Conservation (phyloP, 2,329 filamentous ascomycete genomes). For the Clonostachys sp. region DNA sequence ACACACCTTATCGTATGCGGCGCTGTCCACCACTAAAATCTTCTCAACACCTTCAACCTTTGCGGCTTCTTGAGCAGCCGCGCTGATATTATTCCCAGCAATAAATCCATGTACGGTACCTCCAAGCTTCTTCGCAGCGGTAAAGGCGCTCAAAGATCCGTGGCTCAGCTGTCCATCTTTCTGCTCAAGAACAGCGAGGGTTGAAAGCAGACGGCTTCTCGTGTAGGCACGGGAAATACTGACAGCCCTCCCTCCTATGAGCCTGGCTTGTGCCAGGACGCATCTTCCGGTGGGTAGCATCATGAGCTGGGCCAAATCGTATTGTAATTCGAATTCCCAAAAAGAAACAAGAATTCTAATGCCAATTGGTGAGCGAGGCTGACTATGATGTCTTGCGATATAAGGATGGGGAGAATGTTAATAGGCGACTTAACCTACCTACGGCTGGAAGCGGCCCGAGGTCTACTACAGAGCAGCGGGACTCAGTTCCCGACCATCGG, state of each 20-base stretch:
- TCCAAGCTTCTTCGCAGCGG: conserved; percentile 81
- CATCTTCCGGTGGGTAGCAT: conserved; percentile 24
- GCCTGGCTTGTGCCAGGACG: conserved; percentile 14
- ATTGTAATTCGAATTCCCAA: too few relatives aligned
- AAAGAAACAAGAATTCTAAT: too few relatives aligned
- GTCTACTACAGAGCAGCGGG: conserved; percentile 3
- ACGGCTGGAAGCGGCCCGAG: conserved; percentile 33
- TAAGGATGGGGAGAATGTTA: too few relatives aligned
- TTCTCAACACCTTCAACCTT: conserved; percentile 91
- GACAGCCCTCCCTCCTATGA: conserved; percentile 15
- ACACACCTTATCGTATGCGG: conserved; percentile 81
- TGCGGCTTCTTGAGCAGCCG: conserved; percentile 75
- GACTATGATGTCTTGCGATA: too few relatives aligned
- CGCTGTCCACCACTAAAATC: conserved; percentile 83
- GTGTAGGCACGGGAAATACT: conserved; percentile 20
- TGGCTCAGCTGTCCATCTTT: conserved; percentile 80
- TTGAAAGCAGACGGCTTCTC: conserved; percentile 63
- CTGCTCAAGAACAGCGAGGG: conserved; percentile 89
- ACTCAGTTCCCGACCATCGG: too few relatives aligned
- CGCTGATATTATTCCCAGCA: conserved; percentile 73
- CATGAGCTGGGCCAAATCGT: conserved; percentile 1
- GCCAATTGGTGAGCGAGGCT: too few relatives aligned
- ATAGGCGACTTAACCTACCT: neutral
- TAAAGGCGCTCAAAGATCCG: conserved; percentile 78
- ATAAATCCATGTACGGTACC: conserved; percentile 83